Conservation (phyloP, 352 stramenopile genomes). For the Bremia lactucae region DNA sequence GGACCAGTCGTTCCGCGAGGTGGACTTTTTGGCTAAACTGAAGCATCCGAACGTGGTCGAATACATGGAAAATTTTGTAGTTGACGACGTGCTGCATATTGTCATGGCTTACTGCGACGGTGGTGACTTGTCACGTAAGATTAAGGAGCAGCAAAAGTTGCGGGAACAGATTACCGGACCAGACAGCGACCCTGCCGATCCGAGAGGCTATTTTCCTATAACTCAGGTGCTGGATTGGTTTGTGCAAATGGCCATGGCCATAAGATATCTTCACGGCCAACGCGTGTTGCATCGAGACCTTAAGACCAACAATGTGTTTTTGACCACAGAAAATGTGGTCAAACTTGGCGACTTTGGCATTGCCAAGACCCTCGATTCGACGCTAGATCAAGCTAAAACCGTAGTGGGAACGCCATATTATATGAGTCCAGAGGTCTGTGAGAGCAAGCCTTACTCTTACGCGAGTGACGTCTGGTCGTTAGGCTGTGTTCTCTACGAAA, state of each 20-base stretch:
- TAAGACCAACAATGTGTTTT: constrained; percentile 92
- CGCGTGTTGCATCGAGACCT: constrained; percentile 89
- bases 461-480: constrained; percentile 90
- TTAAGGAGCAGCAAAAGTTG: constrained; percentile 37
- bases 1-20: constrained; percentile 69
- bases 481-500: constrained; percentile 87
- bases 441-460: constrained; percentile 88
- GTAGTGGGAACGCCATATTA: constrained; percentile 91
- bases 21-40: constrained; percentile 86
- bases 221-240: constrained; percentile 80
- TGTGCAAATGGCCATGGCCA: constrained; percentile 90
- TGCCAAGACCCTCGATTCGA: constrained; percentile 75
- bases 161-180: constrained; percentile 17
- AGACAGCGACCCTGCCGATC: constrained; percentile 6
- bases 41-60: constrained; percentile 91
- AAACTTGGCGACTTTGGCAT: constrained; percentile 92
- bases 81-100: constrained; percentile 83
- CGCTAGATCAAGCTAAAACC: constrained; percentile 78
- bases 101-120: constrained; percentile 94
- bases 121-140: constrained; percentile 62
- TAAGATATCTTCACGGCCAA: constrained; percentile 90
- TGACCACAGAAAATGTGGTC: constrained; percentile 76
- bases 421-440: constrained; percentile 89
- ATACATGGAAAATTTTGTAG: constrained; percentile 88
- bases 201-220: constrained; percentile 42